A percentile compares a stretch with the other conserved stretches of the same genome.
These are phyloP conservation scores for Trichoderma sp. DNA, from an alignment of 2,329 filamentous ascomycete species.

Conservation along the genomic window DNA sequence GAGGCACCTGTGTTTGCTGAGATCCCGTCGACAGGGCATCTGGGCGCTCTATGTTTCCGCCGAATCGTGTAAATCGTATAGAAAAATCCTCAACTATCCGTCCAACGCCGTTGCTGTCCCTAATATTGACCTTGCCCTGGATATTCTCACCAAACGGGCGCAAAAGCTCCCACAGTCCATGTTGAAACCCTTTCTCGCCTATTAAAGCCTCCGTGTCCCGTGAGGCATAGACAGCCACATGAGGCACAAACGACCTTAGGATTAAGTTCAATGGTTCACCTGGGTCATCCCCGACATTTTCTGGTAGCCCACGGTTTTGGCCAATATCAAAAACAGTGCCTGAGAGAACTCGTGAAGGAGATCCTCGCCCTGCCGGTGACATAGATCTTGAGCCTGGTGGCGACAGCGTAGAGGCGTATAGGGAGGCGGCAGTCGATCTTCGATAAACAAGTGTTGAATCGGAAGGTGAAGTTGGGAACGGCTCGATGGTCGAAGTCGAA, in stretches of 20 bases:
- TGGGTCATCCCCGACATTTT: slow-evolving; percentile 47
- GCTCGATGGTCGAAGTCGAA: slow-evolving; percentile 53
- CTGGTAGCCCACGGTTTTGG: slow-evolving; percentile 46
- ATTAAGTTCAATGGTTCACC: slow-evolving; percentile 66
- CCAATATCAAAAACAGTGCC: slow-evolving; percentile 59
- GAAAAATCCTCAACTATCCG: slow-evolving; percentile 86
- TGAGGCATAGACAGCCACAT: slow-evolving; percentile 85
- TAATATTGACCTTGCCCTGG: slow-evolving; percentile 82
- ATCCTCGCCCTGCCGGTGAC: slow-evolving; percentile 64
- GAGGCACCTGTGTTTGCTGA: slow-evolving; percentile 41
- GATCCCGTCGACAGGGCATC: slow-evolving; percentile 40
- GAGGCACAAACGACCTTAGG: slow-evolving; percentile 82
- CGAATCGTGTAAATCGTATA: slow-evolving; percentile 78
- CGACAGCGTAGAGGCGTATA: slow-evolving; percentile 67
- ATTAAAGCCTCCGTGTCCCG: slow-evolving; percentile 80
- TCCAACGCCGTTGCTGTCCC: slow-evolving; percentile 86
- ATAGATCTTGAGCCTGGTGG: slow-evolving; percentile 67
- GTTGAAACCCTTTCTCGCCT: slow-evolving; percentile 78
- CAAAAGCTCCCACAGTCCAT: slow-evolving; percentile 81
- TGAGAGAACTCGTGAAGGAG: slow-evolving; percentile 57
- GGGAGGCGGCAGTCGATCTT: slow-evolving; percentile 58
- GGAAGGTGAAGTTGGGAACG: slow-evolving; percentile 50
- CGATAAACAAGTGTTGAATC: slow-evolving; percentile 57
- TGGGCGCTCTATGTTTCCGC: slow-evolving; percentile 56
- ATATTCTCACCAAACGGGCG: slow-evolving; percentile 89